Conservation (phyloP, 805 yeast species). For the Lachancea cidri region DNA sequence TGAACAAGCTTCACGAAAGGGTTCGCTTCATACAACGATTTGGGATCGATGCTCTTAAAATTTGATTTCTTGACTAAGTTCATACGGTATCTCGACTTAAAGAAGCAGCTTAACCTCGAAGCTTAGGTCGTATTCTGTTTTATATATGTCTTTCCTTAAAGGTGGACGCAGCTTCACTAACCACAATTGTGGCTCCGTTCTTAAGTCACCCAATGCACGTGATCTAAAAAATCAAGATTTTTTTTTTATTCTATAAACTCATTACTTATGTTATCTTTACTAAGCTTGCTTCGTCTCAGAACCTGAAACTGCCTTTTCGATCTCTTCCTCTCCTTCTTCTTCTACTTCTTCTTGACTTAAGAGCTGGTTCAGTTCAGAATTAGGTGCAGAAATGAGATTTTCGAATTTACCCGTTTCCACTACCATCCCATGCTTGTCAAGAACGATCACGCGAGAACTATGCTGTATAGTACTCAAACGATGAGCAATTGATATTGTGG, state of each 20-base stretch:
- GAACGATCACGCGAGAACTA: constrained; percentile 74
- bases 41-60: constrained; percentile 20
- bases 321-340: background rate
- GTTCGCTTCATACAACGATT: constrained; percentile 37
- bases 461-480: constrained; percentile 81
- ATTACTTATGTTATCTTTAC: background rate
- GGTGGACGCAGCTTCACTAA: background rate
- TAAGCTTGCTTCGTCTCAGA: no score
- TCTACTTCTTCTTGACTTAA: constrained; percentile 30
- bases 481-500: constrained; percentile 89
- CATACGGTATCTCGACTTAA: background rate
- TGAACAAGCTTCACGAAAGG: constrained; percentile 65
- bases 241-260: background rate
- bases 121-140: no score
- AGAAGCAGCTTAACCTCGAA: no score
- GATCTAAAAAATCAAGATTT: background rate
- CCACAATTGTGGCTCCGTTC: background rate
- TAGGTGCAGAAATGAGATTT: constrained; percentile 40
- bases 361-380: constrained; percentile 33
- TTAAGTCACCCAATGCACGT: background rate
- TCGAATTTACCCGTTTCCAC: constrained; percentile 64
- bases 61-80: constrained; percentile 3
- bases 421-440: constrained; percentile 67
- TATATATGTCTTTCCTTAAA: background rate
- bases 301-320: no score